Conservation (phyloP, 441 rosid genomes). For the Kokia cookei region DNA sequence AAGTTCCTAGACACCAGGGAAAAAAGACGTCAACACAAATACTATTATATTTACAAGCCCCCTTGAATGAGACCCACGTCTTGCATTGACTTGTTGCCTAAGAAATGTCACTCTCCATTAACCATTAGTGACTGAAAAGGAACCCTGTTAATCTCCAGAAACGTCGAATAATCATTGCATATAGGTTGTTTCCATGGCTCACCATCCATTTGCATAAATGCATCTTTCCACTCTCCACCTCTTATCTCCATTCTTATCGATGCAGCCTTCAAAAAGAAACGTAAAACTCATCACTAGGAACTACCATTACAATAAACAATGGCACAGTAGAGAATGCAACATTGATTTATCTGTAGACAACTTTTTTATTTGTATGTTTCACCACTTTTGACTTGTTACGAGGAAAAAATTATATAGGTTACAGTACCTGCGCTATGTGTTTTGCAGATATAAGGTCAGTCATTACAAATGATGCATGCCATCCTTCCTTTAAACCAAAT, state of each 20-base stretch:
- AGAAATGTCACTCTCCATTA: conserved; percentile 40
- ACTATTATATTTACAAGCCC: conserved; percentile 7
- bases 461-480: conserved; percentile 99
- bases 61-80: background rate
- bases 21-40: background rate
- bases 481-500: conserved; percentile 92
- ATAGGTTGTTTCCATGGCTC: conserved; percentile 93
- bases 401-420: background rate
- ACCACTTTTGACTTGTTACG: background rate
- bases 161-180: conserved; percentile 64
- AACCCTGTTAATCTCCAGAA: conserved; percentile 75
- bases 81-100: background rate
- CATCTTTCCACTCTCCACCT: conserved; percentile 86
- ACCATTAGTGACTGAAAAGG: conserved; percentile 70
- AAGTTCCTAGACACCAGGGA: background rate
- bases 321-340: background rate
- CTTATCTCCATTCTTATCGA: conserved; percentile 78
- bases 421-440: conserved; percentile 93
- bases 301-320: background rate
- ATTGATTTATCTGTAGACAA: too few relatives aligned
- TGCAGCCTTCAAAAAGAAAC: conserved; percentile 45
- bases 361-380: too few relatives aligned
- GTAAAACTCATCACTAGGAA: background rate
- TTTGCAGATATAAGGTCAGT: conserved; percentile 95
- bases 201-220: conserved; percentile 96